Evolutionary conservation across 768 basidiomycete genomes (phyloP), one percentile per base, ranked within the genome.

Genomic region (Termitomyces sp.): DNA sequence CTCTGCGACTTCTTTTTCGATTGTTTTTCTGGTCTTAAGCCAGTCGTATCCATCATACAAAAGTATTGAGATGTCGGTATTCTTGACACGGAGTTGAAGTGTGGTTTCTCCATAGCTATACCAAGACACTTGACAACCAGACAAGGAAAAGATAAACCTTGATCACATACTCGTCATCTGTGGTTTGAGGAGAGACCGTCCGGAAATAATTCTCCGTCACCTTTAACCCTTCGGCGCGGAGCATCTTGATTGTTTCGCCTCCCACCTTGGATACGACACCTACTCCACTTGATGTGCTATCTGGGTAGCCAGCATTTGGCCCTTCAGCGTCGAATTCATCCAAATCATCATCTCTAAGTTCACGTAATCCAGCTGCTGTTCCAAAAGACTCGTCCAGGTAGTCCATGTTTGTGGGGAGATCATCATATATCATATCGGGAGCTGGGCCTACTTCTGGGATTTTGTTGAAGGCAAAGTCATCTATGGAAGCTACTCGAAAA

Each of bases 21-120:
- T 94, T 2, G 82, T 82, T 71, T 81, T 87, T 33, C 96, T 86
- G 3, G 97, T 99, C 49, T 79, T 79, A 1, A 68, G 71, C 95
- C 97, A 99, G 68, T 99, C 97, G 65, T 94, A 99, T 2, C 97
- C 97, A 56, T 94, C 92, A 66, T 97, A 91, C 3, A 99, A 78
- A 52, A 86, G 80, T 24, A 98, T 65, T 1, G 80, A 80, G 49
- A 90, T 69, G 62, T 90, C 79, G 54, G 82, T 84, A 44, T 88
- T 72, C 44, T 80, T 76, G 5, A 92, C 64, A 26, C 84, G 78
- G 56, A 89, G 65, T 30, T 73, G 79, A n/a, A 85, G 59, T 26
- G 68, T 75, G 8, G 81, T 80, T 33, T 80, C 78, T 11, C 77
- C 78, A 30, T 69, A 63, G 46, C 81, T 84, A 53, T 26, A 5